phyloP scores from a whole-genome alignment of 345 rosid genomes.

The Salix koriyanagi region DNA sequence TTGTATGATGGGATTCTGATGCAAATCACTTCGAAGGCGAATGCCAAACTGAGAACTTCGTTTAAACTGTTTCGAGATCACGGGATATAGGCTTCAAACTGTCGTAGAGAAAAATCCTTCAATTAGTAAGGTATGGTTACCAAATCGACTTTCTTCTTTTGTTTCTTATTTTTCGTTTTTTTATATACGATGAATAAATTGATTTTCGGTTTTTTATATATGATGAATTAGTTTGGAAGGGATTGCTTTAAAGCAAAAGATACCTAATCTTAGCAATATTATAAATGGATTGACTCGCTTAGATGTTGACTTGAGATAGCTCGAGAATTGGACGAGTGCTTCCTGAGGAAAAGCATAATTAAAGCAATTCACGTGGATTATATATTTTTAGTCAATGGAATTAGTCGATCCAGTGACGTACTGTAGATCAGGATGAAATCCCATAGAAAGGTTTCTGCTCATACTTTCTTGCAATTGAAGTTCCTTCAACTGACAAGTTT shows the following conservation, averaged over 20 bases:
- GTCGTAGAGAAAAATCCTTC: slow-evolving; percentile 51
- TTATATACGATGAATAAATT: background rate
- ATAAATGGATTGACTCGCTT: background rate
- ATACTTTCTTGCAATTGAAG: background rate
- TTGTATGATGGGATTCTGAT: slow-evolving; percentile 46
- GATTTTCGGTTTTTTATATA: background rate
- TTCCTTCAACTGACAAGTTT: background rate
- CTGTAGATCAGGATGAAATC: background rate
- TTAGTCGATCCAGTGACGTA: background rate
- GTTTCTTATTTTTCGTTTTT: background rate
- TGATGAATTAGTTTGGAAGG: background rate
- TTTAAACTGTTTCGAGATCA: slow-evolving; percentile 41
- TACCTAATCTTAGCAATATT: background rate
- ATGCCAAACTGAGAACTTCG: slow-evolving; percentile 49
- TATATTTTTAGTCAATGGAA: background rate
- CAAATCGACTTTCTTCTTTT: background rate
- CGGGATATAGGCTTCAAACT: slow-evolving; percentile 56
- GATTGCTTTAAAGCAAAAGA: background rate
- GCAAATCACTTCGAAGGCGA: slow-evolving; percentile 42
- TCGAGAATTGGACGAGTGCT: background rate
- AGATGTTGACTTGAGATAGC: background rate
- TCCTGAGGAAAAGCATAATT: background rate
- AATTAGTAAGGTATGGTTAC: slow-evolving; percentile 46
- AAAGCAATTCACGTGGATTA: background rate
- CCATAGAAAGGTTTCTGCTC: background rate